Base-by-base conservation (phyloP, 2,329 filamentous ascomycete genomes). In the Dryadomyces quercivorus region DNA sequence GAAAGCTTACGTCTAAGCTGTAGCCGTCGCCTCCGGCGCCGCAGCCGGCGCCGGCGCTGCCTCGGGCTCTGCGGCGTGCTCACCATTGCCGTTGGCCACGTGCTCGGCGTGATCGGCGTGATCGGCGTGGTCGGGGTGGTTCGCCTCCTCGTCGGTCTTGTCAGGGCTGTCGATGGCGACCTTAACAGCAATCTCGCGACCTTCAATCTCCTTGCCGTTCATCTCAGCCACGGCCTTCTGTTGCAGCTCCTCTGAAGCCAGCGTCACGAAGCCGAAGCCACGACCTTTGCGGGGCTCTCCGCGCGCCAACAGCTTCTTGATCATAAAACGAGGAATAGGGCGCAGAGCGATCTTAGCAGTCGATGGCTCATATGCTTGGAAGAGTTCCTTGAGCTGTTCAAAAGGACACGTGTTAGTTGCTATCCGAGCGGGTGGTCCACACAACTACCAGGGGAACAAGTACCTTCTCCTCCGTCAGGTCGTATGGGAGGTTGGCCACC, bases 191-290 rank as follows among this genome's bases (percentile, higher is more conserved):
- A 98, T 98, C 78, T 97, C 92, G 67, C 93, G 92, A 61, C 92
- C 93, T 72, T 97, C 93, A 63, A 98, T 93, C 71, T 95, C 88
- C 84, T 95, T 97, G 75, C 90, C 93, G 75, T 98, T 96, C 93
- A 98, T 98, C 80, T 98, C 93, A 53, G 75, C 69, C 62, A 96
- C 94, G 61, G 93, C 93, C 86, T 96, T 95, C 76, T 94, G 84
- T 80, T 98, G 93, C 66, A 92, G 74, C 74, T 95, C 91, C 79
- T 98, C 92, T 18, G 89, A 94, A 60, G 86, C 86, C 59, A 98
- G 85, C 58, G 90, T 97, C 60, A 98, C 93, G 71, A 98, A 98
- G 62, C 93, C 93, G 70, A 98, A 98, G 62, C 93, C 93, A 77
- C 93, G 93, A 59, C 93, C 93, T 85, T 98, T 98, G 77, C 93